These are phyloP conservation scores for Blastocystis sp. DNA, from an alignment of 352 stramenopile genomes.

Conservation along the genomic window DNA sequence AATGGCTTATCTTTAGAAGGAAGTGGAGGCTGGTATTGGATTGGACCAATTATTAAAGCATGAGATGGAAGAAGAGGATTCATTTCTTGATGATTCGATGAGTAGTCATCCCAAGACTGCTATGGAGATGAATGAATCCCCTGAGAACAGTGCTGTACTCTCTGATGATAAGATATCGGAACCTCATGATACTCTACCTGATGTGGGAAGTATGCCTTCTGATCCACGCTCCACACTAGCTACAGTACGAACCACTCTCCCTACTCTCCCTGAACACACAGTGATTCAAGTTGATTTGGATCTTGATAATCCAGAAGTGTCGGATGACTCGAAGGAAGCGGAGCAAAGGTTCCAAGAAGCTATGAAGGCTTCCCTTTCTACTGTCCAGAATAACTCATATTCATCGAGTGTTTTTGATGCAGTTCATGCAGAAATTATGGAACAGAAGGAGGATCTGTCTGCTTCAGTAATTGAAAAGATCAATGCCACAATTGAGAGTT, in stretches of 20 bases:
- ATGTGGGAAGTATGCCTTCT: not conserved
- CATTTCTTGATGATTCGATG: not conserved
- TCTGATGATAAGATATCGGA: too few species aligned
- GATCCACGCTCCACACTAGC: not conserved
- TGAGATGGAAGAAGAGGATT: not conserved
- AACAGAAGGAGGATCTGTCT: not conserved
- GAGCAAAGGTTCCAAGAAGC: not conserved
- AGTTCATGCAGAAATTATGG: not conserved
- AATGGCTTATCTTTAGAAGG: not conserved
- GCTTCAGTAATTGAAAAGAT: not conserved
- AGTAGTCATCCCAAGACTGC: not conserved
- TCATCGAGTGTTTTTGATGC: not conserved
- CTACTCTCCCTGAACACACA: not conserved
- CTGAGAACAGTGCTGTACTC: too few species aligned
- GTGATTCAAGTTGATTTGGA: conserved; percentile 23
- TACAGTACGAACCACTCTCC: not conserved
- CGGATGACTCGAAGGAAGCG: not conserved
- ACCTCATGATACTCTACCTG: not conserved
- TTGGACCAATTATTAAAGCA: not conserved
- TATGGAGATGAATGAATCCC: not conserved
- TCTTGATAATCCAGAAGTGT: conserved; percentile 37
- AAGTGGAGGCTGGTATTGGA: not conserved
- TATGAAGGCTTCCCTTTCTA: not conserved
- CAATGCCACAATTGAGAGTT: not conserved
- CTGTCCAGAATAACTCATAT: not conserved